Evolutionary conservation across 768 basidiomycete species (phyloP), one percentile per base, ranked within the genome.

Genomic region (Phallus indusiatus): DNA sequence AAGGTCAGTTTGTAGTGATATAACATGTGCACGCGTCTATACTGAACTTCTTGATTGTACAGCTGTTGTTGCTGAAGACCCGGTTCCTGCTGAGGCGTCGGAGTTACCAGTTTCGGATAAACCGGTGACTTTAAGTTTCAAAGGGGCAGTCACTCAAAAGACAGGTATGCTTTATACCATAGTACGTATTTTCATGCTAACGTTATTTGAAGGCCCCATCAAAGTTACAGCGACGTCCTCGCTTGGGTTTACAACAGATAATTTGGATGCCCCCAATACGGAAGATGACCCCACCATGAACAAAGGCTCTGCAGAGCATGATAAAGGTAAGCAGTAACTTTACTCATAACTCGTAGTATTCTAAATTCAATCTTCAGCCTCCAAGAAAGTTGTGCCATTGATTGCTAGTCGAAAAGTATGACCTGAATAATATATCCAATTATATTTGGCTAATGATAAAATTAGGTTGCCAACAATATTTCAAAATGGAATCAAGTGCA

Each of bases 401-500:
- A 86, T 91, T 37, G 83, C 86, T 20, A 91, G 87, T 69, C 90
- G 84, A 77, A 93, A 91, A 84, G 91, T 86, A 65, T 37, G 71
- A 14, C 10, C 35, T 8, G 4, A 17, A 20, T 16, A 7, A 16
- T 1, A 16, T 35, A 10, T 9, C 18, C 16, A 53, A 18, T 47
- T 14, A 6, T 17, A 17, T 55, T 47, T 50, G 59, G 53, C 28
- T 20, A 22, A 22, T 35, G 21, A 53, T 37, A 59, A 59, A 47
- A 68, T 18, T 68, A 96, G 91, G 89, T 85, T 49, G 88, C 81
- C 53, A 88, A 81, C 70, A 93, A 94, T 66, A 97, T 99, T 68
- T 85, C 80, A 66, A 97, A 98, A 69, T 99, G 95, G 96, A 98
- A 94, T 69, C 87, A 86, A 74, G 90, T 94, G 10, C 91, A 95